Evolutionary conservation across 1,284 basidiomycete genomes (phyloP).

Genomic region (Leccinum pallidistipes): DNA sequence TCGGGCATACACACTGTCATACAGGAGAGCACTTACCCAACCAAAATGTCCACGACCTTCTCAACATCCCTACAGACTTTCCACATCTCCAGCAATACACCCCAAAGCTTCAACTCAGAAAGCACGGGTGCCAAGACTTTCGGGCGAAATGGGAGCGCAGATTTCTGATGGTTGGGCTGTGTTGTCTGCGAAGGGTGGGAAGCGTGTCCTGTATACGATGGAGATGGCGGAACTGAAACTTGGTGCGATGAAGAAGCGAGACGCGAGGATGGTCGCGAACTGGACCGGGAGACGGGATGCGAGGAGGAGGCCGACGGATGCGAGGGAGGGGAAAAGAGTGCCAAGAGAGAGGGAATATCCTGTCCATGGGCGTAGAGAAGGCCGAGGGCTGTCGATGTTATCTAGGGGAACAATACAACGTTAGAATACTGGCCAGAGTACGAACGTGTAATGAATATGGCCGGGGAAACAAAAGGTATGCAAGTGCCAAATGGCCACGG

Average conservation of each 20-base stretch:
- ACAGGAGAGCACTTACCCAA: constrained; percentile 55
- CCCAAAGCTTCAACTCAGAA: constrained; percentile 53
- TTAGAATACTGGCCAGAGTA: constrained; percentile 8
- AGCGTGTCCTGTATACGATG: constrained; percentile 9
- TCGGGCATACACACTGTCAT: background rate
- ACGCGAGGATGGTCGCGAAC: constrained; percentile 27
- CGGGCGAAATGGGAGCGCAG: constrained; percentile 14
- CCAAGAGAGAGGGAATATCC: constrained; percentile 24
- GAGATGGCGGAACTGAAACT: constrained; percentile 4
- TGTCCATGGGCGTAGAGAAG: constrained; percentile 29
- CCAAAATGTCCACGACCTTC: constrained; percentile 43
- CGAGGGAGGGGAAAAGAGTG: constrained; percentile 17
- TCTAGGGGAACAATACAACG: constrained; percentile 11
- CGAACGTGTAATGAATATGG: background rate
- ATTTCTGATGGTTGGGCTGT: background rate
- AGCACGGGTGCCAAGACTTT: constrained; percentile 84
- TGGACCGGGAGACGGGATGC: constrained; percentile 21
- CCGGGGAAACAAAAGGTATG: background rate
- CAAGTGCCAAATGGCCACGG: background rate
- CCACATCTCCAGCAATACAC: constrained; percentile 31
- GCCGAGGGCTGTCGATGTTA: constrained; percentile 34
- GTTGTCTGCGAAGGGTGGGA: constrained; percentile 10
- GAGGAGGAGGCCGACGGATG: constrained; percentile 15
- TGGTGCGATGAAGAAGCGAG: constrained; percentile 19
- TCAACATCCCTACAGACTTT: constrained; percentile 19